Percentiles rank a stretch among this genome's conserved stretches.
phyloP scores from a whole-genome alignment of 2,329 filamentous ascomycete genomes.

The Beauveria varroae region DNA sequence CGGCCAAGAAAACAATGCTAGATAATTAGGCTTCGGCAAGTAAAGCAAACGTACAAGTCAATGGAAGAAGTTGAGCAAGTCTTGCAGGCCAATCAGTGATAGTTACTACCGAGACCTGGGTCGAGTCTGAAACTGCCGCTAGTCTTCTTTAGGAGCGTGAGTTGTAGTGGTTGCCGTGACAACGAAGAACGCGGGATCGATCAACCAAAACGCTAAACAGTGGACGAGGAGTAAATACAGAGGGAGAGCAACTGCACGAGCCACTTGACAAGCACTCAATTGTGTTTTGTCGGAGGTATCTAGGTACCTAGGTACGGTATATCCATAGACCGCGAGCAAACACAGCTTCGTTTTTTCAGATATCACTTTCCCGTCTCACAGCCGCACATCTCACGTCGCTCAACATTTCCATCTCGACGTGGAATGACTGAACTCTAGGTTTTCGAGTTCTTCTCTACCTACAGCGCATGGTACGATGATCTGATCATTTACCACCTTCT shows the following conservation, averaged over 20 bases:
- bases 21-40: no score
- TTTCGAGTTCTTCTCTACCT: neutral
- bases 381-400: neutral
- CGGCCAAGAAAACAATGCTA: no score
- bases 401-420: conserved; percentile 3
- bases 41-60: no score
- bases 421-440: neutral
- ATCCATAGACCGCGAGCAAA: no score
- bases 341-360: neutral
- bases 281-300: neutral
- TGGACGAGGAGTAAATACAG: neutral
- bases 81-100: neutral
- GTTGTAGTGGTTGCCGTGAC: conserved; percentile 5
- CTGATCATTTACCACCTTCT: neutral
- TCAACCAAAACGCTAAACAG: conserved; percentile 4
- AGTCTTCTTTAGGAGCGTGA: neutral
- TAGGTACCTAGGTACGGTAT: no score
- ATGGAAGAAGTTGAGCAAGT: no score
- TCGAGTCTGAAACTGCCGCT: conserved; percentile 11
- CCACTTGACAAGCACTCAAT: neutral
- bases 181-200: conserved; percentile 5
- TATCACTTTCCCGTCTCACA: neutral
- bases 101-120: neutral
- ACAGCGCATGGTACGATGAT: conserved; percentile 11
- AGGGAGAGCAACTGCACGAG: neutral